Conservation (phyloP, 805 yeast species). For the Spathaspora gorwiae region DNA sequence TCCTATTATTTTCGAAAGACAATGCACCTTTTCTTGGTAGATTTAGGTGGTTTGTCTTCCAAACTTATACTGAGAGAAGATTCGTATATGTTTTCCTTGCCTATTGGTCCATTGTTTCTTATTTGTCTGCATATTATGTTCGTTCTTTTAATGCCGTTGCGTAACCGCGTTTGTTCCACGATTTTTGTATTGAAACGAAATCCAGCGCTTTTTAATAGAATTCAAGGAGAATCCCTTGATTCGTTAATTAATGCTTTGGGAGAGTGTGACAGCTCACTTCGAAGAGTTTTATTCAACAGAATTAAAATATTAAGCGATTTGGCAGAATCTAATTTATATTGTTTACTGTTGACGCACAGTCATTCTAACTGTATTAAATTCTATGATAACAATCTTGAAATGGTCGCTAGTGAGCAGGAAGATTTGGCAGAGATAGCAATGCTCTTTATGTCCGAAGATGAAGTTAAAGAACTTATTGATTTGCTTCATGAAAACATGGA, state of each 20-base stretch:
- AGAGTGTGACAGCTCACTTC: neutral
- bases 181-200: neutral
- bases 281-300: neutral
- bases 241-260: neutral
- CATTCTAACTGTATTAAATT: neutral
- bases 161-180: neutral
- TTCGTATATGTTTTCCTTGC: neutral
- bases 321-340: neutral
- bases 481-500: neutral
- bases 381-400: neutral
- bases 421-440: neutral
- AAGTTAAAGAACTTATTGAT: neutral
- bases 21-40: neutral
- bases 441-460: neutral
- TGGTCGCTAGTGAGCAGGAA: too few relatives aligned
- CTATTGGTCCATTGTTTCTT: neutral
- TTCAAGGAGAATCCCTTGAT: neutral
- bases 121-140: neutral
- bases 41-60: neutral
- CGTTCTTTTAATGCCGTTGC: neutral
- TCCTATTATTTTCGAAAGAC: slow-evolving; percentile 1
- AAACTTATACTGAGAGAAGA: too few relatives aligned
- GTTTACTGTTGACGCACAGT: neutral
- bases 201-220: neutral
- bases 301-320: neutral